Percentiles rank a stretch among this genome's conserved stretches.
Conservation (phyloP, 176 grass and related monocot species). For the Rhynchospora pubera region DNA sequence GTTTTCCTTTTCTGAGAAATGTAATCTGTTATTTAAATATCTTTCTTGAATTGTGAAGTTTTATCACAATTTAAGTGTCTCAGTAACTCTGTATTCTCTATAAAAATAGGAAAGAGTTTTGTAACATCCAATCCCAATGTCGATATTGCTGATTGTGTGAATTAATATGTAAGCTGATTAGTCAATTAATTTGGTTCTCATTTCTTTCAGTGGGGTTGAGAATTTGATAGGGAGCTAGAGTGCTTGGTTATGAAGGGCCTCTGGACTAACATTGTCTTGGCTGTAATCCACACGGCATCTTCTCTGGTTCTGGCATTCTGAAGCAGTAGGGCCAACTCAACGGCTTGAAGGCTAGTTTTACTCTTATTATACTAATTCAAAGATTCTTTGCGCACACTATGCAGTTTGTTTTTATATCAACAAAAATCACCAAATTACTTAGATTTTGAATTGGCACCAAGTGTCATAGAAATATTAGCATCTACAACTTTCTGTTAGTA, state of each 20-base stretch:
- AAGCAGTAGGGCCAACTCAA: conserved; percentile 55
- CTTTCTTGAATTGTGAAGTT: no score
- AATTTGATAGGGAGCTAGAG: conserved; percentile 56
- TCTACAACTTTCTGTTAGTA: no score
- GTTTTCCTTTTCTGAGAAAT: no score
- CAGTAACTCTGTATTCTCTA: no score
- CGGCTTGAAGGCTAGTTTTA: conserved; percentile 53
- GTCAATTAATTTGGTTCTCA: not conserved
- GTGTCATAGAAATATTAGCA: no score
- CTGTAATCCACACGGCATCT: conserved; percentile 54
- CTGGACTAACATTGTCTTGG: conserved; percentile 48
- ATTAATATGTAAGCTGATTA: not conserved
- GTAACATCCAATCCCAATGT: not conserved
- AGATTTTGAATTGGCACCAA: no score
- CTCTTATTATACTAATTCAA: not conserved
- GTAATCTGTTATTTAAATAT: no score
- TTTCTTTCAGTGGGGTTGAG: conserved; percentile 59
- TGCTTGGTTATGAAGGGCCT: conserved; percentile 67
- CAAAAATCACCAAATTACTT: no score
- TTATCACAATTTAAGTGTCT: no score
- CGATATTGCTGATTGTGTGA: not conserved
- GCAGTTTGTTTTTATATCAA: not conserved
- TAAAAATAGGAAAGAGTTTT: no score
- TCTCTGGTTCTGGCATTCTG: conserved; percentile 51
- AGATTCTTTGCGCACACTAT: not conserved